Percentiles rank a stretch among this genome's conserved stretches.
Evolutionary conservation across 192 early-diverging fungal genomes (phyloP).

Genomic region (Mortierella antarctica): DNA sequence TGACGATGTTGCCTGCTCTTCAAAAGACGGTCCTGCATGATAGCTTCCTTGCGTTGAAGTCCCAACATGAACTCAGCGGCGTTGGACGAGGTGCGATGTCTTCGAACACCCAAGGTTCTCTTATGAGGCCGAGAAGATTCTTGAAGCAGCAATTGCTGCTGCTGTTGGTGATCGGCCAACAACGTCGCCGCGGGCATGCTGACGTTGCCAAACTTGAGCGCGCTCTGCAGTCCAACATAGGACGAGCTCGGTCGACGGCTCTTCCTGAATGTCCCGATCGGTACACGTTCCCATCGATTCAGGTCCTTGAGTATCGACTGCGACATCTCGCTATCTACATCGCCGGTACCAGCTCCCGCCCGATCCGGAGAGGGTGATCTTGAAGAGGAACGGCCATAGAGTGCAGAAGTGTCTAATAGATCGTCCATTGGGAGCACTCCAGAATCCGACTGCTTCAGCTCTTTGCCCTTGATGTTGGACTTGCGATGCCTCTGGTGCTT

Average conservation of each 20-base stretch:
- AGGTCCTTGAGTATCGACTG: slow-evolving; percentile 51
- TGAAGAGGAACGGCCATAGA: slow-evolving; percentile 54
- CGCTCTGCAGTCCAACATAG: slow-evolving; percentile 43
- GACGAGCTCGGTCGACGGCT: slow-evolving; percentile 49
- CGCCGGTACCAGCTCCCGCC: slow-evolving; percentile 15
- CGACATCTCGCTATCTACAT: slow-evolving; percentile 23
- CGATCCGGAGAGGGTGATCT: slow-evolving; percentile 58
- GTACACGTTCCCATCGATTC: slow-evolving; percentile 62
- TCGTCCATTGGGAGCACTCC: slow-evolving; percentile 59
- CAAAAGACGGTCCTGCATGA: background rate
- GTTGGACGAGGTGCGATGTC: slow-evolving; percentile 13
- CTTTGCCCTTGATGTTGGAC: slow-evolving; percentile 31
- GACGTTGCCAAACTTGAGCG: slow-evolving; percentile 50
- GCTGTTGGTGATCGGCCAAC: slow-evolving; percentile 16
- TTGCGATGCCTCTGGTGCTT: slow-evolving; percentile 5
- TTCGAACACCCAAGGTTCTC: slow-evolving; percentile 1
- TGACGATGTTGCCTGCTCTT: background rate
- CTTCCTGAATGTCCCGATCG: slow-evolving; percentile 62
- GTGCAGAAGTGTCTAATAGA: slow-evolving; percentile 60
- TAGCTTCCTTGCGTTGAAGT: background rate
- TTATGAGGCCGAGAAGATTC: slow-evolving; percentile 21
- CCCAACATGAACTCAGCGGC: slow-evolving; percentile 8
- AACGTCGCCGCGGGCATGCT: slow-evolving; percentile 48
- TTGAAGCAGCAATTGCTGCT: slow-evolving; percentile 18
- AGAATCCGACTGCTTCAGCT: slow-evolving; percentile 4